phyloP scores from a whole-genome alignment of 345 rosid species.

The Syzygium aqueum region DNA sequence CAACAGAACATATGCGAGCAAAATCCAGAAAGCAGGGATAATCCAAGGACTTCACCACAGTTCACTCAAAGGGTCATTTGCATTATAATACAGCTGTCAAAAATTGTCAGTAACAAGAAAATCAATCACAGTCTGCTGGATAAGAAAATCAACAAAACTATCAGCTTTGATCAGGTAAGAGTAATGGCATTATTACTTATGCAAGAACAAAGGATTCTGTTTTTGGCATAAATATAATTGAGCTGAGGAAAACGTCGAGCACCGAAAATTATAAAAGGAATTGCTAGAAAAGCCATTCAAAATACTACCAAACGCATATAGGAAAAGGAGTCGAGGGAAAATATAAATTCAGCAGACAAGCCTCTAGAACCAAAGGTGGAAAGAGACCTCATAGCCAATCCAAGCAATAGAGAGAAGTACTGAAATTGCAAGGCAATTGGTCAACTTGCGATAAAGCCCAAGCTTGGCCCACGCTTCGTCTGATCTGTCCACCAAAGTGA shows the following conservation, averaged over 20 bases:
- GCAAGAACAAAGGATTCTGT: neutral
- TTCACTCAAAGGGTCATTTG: constrained; percentile 45
- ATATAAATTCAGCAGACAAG: neutral
- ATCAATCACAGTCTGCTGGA: neutral
- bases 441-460: constrained; percentile 38
- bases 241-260: neutral
- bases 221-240: neutral
- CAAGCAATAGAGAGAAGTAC: constrained; percentile 42
- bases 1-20: constrained; percentile 36
- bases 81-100: constrained; percentile 36
- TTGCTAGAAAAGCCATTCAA: neutral
- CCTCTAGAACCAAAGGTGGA: neutral
- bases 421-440: constrained; percentile 39
- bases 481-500: constrained; percentile 13
- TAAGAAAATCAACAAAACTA: neutral
- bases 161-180: neutral
- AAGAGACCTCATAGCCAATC: constrained; percentile 41
- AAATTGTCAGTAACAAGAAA: neutral
- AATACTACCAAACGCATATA: neutral
- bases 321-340: neutral
- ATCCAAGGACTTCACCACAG: constrained; percentile 38
- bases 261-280: neutral
- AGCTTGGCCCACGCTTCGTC: constrained; percentile 32
- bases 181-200: neutral
- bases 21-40: constrained; percentile 46